A percentile compares a stretch with the other conserved stretches of the same genome.
Evolutionary conservation across 345 rosid genomes (phyloP).

Genomic region (Kandelia obovata): DNA sequence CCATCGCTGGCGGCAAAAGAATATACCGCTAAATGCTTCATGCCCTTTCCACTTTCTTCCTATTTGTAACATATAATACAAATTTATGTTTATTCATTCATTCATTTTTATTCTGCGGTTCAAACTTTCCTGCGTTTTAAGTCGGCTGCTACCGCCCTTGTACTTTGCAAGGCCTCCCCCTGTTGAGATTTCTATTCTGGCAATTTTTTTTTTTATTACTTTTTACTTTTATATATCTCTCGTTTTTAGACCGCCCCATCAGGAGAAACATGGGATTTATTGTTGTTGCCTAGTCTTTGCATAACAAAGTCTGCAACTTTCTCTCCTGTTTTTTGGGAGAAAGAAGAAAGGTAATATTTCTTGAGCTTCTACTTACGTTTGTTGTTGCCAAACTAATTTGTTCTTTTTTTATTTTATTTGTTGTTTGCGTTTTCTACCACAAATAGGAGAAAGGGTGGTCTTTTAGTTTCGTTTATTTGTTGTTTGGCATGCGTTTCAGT

Average conservation of each 20-base stretch:
- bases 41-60: too few species aligned
- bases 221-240: background rate
- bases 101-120: too few species aligned
- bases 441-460: too few species aligned
- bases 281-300: background rate
- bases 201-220: background rate
- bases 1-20: too few species aligned
- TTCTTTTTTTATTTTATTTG: background rate
- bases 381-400: background rate
- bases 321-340: too few species aligned
- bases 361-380: slow-evolving; percentile 1
- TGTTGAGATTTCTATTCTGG: too few species aligned
- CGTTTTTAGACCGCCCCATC: background rate
- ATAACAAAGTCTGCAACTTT: slow-evolving; percentile 1
- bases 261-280: background rate
- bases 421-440: background rate
- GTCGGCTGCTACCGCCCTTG: too few species aligned
- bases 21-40: too few species aligned
- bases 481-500: background rate
- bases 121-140: too few species aligned
- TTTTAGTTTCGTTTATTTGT: background rate
- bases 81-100: too few species aligned
- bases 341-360: slow-evolving; percentile 18
- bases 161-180: too few species aligned
- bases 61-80: too few species aligned